Conservation (phyloP, 1,139 yeast genomes). For the Yamadazyma songkhlaensis region DNA sequence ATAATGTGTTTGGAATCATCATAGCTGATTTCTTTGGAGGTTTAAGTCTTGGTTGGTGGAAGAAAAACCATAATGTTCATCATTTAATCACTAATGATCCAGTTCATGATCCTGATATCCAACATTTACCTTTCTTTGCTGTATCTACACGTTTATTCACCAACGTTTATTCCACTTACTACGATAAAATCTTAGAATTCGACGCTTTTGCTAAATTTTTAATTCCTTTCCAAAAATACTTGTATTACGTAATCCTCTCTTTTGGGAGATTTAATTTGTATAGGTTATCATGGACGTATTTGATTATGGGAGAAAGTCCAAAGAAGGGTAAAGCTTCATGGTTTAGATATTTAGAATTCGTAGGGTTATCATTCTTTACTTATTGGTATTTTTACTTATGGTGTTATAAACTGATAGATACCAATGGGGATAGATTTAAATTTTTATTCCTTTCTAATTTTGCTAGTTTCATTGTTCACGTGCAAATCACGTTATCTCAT, state of each 20-base stretch:
- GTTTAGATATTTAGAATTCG: constrained; percentile 75
- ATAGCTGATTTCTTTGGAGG: constrained; percentile 87
- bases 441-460: constrained; percentile 74
- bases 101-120: constrained; percentile 91
- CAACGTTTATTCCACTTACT: constrained; percentile 74
- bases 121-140: constrained; percentile 88
- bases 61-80: constrained; percentile 86
- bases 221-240: constrained; percentile 63
- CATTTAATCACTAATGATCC: constrained; percentile 89
- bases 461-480: constrained; percentile 87
- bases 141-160: constrained; percentile 71
- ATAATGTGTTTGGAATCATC: constrained; percentile 68
- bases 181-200: constrained; percentile 62
- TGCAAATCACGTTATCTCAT: constrained; percentile 85
- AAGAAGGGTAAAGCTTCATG: constrained; percentile 79
- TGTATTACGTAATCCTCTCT: constrained; percentile 74
- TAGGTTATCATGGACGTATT: constrained; percentile 75
- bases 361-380: constrained; percentile 64
- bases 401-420: constrained; percentile 50
- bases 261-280: constrained; percentile 88
- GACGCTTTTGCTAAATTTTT: constrained; percentile 61
- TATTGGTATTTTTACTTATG: constrained; percentile 79
- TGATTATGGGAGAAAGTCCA: constrained; percentile 74
- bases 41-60: constrained; percentile 92
- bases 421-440: constrained; percentile 48